Conservation (phyloP, 2,329 filamentous ascomycete species). For the Aureobasidium lini region DNA sequence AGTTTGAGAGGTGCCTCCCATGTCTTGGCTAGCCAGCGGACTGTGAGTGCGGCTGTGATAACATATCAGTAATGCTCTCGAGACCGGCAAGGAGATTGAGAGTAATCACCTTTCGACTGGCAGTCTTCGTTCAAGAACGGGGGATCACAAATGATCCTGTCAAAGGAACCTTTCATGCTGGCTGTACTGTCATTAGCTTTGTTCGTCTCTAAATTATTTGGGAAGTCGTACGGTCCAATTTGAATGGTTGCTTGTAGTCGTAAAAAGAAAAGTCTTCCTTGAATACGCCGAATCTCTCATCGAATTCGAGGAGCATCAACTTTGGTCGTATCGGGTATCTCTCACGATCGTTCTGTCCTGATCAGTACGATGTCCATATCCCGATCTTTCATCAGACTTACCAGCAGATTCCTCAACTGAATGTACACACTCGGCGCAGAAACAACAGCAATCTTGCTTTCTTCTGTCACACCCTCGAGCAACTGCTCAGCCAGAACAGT, state of each 20-base stretch:
- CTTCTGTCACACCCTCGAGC: constrained; percentile 51
- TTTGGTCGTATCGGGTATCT: constrained; percentile 42
- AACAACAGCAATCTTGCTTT: constrained; percentile 59
- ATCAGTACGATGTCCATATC: neutral
- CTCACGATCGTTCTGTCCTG: constrained; percentile 9
- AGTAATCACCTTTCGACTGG: constrained; percentile 60
- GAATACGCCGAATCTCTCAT: constrained; percentile 66
- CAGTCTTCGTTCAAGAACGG: constrained; percentile 75
- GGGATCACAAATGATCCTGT: constrained; percentile 68
- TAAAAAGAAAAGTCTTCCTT: constrained; percentile 69
- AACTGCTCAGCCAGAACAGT: constrained; percentile 56
- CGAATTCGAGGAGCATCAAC: constrained; percentile 64
- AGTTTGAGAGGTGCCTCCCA: constrained; percentile 38
- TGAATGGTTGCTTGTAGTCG: constrained; percentile 62
- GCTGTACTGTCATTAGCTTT: constrained; percentile 25
- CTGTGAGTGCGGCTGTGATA: constrained; percentile 58
- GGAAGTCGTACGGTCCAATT: constrained; percentile 47
- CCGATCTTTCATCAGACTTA: constrained; percentile 28
- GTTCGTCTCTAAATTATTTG: neutral
- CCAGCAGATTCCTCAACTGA: constrained; percentile 63
- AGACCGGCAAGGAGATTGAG: neutral
- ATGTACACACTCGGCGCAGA: constrained; percentile 73
- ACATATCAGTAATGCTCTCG: constrained; percentile 15
- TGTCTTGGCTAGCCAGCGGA: constrained; percentile 60
- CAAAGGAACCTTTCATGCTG: constrained; percentile 55